These are phyloP conservation scores for Coniferiporia sulphurascens DNA, from an alignment of 1,284 basidiomycete genomes.

Conservation along the genomic window DNA sequence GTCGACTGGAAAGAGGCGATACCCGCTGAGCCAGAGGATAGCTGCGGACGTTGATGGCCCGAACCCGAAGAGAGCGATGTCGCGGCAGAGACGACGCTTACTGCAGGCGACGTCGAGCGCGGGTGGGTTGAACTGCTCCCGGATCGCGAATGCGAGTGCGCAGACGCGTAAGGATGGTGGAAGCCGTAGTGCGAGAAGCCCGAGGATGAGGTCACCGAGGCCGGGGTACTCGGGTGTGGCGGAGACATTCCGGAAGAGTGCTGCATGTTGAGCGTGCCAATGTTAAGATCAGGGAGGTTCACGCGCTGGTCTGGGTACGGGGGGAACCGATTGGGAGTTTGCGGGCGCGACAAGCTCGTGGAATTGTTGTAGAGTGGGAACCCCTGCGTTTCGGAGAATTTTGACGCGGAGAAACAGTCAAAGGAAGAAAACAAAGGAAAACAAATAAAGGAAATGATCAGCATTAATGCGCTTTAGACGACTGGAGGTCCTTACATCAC, in stretches of 20 bases:
- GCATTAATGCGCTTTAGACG: neutral
- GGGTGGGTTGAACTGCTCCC: conserved; percentile 42
- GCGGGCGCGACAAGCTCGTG: conserved; percentile 3
- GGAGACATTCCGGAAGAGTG: conserved; percentile 11
- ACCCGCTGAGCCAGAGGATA: conserved; percentile 18
- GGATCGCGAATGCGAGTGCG: conserved; percentile 35
- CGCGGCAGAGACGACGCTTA: conserved; percentile 48
- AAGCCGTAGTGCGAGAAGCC: conserved; percentile 24
- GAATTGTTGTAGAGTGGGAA: neutral
- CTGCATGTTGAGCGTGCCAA: conserved; percentile 5
- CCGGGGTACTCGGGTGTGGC: conserved; percentile 11
- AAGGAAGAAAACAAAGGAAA: conserved; percentile 3
- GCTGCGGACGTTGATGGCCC: conserved; percentile 29
- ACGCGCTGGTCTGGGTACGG: neutral
- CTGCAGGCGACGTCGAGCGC: conserved; percentile 56
- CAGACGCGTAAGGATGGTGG: conserved; percentile 16
- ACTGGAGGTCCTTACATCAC: neutral
- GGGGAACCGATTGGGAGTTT: conserved; percentile 7
- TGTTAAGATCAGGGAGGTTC: conserved; percentile 5
- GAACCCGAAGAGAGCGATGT: conserved; percentile 46
- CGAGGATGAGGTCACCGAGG: conserved; percentile 18
- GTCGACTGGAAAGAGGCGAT: conserved; percentile 25
- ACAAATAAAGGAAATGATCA: neutral
- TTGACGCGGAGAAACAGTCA: neutral
- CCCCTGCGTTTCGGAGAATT: neutral